Conservation (phyloP, 139 green algal species). For the Chlorella ohadii region DNA sequence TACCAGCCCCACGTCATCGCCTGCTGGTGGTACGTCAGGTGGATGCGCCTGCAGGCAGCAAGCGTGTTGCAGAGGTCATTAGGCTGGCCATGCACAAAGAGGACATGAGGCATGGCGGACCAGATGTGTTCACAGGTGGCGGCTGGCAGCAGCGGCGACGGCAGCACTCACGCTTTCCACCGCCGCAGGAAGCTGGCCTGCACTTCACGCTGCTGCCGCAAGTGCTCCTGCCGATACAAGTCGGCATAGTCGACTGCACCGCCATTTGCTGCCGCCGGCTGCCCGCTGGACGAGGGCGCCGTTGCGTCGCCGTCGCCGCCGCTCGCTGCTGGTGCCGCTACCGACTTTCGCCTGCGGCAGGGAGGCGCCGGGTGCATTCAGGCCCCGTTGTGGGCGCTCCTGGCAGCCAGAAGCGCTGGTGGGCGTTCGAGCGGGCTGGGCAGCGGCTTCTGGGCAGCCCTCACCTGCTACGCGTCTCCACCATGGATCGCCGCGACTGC, state of each 20-base stretch:
- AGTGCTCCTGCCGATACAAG: slow-evolving; percentile 1
- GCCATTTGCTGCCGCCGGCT: background rate
- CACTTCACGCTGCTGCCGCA: slow-evolving; percentile 25
- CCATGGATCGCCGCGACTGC: background rate
- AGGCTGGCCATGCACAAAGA: background rate
- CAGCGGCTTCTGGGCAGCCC: background rate
- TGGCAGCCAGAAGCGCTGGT: too few species aligned
- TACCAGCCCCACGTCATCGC: slow-evolving; percentile 34
- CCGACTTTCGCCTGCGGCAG: slow-evolving; percentile 13
- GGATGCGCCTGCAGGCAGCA: slow-evolving; percentile 7
- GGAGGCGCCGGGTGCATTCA: too few species aligned
- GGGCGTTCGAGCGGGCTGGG: background rate
- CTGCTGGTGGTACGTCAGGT: slow-evolving; percentile 31
- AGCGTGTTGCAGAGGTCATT: background rate
- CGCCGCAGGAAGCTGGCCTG: slow-evolving; percentile 18
- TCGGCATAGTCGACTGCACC: background rate
- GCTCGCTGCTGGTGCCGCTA: background rate
- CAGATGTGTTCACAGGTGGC: too few species aligned
- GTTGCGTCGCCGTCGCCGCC: background rate
- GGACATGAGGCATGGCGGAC: background rate
- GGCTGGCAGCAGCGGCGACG: background rate
- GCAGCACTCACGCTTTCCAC: background rate
- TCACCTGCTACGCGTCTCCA: slow-evolving; percentile 21
- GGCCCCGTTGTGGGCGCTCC: too few species aligned
- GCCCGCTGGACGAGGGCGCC: slow-evolving; percentile 6